These are phyloP conservation scores for Diaporthe longicolla DNA, from an alignment of 2,329 filamentous ascomycete genomes.

Conservation along the genomic window DNA sequence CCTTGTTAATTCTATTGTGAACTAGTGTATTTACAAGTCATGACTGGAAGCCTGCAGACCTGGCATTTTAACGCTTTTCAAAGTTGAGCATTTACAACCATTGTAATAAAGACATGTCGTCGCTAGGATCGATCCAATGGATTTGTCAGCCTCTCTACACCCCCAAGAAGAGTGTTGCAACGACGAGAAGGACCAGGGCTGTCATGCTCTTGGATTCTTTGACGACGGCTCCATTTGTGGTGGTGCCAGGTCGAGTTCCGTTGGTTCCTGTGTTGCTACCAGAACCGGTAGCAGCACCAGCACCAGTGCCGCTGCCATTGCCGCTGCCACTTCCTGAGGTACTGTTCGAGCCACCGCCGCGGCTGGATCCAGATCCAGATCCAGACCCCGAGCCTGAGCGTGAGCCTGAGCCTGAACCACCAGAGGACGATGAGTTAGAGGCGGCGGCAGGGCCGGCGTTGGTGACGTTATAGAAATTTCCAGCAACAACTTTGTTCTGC, in stretches of 20 bases:
- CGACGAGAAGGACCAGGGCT: slow-evolving; percentile 27
- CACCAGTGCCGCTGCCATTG: neutral
- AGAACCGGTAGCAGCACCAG: neutral
- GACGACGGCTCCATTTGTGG: slow-evolving; percentile 26
- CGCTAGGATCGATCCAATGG: neutral
- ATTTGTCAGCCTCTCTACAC: slow-evolving; percentile 9
- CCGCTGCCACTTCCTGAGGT: neutral
- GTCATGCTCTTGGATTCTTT: slow-evolving; percentile 30
- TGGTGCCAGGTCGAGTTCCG: neutral
- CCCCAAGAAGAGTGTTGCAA: slow-evolving; percentile 16
- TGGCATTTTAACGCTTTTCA: neutral
- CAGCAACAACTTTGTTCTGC: slow-evolving; percentile 52
- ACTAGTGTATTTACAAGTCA: slow-evolving; percentile 17
- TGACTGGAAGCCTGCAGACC: slow-evolving; percentile 4
- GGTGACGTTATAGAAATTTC: slow-evolving; percentile 57
- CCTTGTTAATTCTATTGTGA: slow-evolving; percentile 18
- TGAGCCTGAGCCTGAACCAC: slow-evolving; percentile 5
- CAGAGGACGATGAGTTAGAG: slow-evolving; percentile 7
- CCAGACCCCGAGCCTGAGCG: neutral
- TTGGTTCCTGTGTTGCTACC: slow-evolving; percentile 8
- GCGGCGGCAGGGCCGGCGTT: slow-evolving; percentile 51
- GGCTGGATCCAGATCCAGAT: neutral
- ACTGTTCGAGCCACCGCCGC: slow-evolving; percentile 6
- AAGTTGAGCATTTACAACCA: neutral
- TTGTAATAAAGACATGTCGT: slow-evolving; percentile 12